Evolutionary conservation across 1,284 basidiomycete genomes (phyloP).

Genomic region (Cutaneotrichosporon sp.): DNA sequence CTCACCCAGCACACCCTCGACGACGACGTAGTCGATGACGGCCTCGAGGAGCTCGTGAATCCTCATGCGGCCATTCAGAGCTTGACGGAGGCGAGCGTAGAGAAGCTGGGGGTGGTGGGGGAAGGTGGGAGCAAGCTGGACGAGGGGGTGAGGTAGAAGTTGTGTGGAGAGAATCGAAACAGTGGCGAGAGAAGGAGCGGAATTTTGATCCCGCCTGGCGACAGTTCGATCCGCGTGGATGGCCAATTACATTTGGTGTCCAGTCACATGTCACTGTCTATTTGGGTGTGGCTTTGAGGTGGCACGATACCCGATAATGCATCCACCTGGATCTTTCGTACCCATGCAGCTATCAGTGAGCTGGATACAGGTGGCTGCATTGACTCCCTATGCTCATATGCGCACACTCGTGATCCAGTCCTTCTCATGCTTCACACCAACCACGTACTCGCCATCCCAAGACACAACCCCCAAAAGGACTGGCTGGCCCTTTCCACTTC

Average conservation of each 20-base stretch:
- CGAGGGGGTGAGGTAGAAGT: neutral
- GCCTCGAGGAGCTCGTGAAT: slow-evolving; percentile 49
- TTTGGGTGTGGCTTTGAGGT: neutral
- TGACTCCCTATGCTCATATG: no score
- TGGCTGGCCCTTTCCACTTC: neutral
- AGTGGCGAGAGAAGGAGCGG: neutral
- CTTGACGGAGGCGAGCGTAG: neutral
- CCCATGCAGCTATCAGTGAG: no score
- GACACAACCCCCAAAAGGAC: neutral
- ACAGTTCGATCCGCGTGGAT: neutral
- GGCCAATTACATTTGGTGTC: neutral
- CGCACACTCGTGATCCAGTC: no score
- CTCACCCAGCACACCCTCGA: slow-evolving; percentile 49
- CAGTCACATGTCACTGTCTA: neutral
- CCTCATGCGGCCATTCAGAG: slow-evolving; percentile 32
- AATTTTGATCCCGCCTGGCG: slow-evolving; percentile 4
- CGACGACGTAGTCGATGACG: slow-evolving; percentile 44
- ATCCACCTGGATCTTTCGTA: no score
- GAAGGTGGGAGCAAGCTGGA: neutral
- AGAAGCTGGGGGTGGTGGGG: neutral
- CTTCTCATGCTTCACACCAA: no score
- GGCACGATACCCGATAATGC: neutral
- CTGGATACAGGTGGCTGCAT: no score
- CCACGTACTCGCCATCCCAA: neutral
- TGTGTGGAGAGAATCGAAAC: neutral